These are phyloP conservation scores for Termitomyces sp. DNA, from an alignment of 768 basidiomycete species.

Conservation along the genomic window DNA sequence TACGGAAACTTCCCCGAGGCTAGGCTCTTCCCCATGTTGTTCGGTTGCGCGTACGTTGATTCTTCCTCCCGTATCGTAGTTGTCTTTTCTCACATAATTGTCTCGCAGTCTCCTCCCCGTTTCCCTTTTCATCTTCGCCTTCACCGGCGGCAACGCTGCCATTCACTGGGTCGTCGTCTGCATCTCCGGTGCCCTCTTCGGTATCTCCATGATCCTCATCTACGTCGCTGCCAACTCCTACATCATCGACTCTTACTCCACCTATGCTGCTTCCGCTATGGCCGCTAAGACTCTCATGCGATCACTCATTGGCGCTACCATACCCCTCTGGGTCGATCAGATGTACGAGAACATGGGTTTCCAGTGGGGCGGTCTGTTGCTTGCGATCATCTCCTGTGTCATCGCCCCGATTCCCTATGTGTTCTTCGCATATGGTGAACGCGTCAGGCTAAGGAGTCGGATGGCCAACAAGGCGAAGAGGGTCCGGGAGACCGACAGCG, in stretches of 20 bases:
- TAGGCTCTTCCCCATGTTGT: conserved; percentile 36
- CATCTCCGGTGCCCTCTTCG: conserved; percentile 32
- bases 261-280: conserved; percentile 39
- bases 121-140: conserved; percentile 40
- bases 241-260: conserved; percentile 38
- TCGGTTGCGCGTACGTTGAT: conserved; percentile 29
- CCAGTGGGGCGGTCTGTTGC: conserved; percentile 32
- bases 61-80: neutral
- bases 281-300: conserved; percentile 40
- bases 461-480: conserved; percentile 8
- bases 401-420: conserved; percentile 36
- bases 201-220: conserved; percentile 36
- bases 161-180: conserved; percentile 34
- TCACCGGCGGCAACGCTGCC: conserved; percentile 32
- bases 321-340: conserved; percentile 35
- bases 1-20: conserved; percentile 38
- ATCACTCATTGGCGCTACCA: conserved; percentile 31
- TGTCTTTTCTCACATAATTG: neutral
- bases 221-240: conserved; percentile 41
- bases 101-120: conserved; percentile 25
- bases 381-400: conserved; percentile 26
- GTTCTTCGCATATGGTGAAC: conserved; percentile 34
- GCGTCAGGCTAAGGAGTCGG: conserved; percentile 26
- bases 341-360: conserved; percentile 38
- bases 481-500: conserved; percentile 3